Percentiles rank a stretch among this genome's conserved stretches.
These are phyloP conservation scores for Linum trigynum DNA, from an alignment of 345 rosid genomes.

Conservation along the genomic window DNA sequence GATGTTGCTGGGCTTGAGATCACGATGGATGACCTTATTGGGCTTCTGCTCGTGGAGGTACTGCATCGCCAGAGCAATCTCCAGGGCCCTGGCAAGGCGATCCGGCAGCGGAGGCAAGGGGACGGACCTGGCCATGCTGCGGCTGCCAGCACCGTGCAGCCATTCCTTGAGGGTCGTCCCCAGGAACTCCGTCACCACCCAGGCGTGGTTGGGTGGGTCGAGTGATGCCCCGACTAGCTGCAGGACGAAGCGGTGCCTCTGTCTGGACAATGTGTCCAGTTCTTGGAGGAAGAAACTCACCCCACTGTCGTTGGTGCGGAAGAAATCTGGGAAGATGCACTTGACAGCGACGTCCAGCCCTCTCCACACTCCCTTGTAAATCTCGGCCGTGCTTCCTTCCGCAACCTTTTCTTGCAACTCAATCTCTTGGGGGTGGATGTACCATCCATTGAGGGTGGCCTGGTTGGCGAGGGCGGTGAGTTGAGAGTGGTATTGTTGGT, in stretches of 20 bases:
- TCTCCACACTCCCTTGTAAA: constrained; percentile 43
- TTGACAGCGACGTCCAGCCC: constrained; percentile 57
- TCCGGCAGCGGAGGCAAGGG: constrained; percentile 37
- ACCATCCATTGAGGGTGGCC: constrained; percentile 48
- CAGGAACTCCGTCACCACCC: constrained; percentile 47
- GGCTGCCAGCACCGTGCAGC: constrained; percentile 37
- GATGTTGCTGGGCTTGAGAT: constrained; percentile 57
- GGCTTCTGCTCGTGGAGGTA: constrained; percentile 58
- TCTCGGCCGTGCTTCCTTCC: constrained; percentile 45
- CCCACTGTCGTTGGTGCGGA: constrained; percentile 27
- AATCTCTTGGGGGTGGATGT: constrained; percentile 40
- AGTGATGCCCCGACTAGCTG: constrained; percentile 53
- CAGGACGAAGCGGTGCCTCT: constrained; percentile 44
- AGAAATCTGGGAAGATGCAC: constrained; percentile 38
- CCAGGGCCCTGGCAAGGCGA: constrained; percentile 35
- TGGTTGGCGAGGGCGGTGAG: constrained; percentile 20
- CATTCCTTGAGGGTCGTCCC: constrained; percentile 44
- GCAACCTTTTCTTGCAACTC: constrained; percentile 36
- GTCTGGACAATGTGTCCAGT: constrained; percentile 41
- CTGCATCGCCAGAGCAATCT: constrained; percentile 59
- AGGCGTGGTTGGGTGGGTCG: constrained; percentile 37
- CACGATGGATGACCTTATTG: constrained; percentile 41
- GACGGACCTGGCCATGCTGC: constrained; percentile 21
- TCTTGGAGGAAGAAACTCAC: constrained; percentile 39
- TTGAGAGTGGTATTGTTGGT: constrained; percentile 9